Evolutionary conservation across 352 stramenopile species (phyloP).

Genomic region (Phytophthora pinifolia): DNA sequence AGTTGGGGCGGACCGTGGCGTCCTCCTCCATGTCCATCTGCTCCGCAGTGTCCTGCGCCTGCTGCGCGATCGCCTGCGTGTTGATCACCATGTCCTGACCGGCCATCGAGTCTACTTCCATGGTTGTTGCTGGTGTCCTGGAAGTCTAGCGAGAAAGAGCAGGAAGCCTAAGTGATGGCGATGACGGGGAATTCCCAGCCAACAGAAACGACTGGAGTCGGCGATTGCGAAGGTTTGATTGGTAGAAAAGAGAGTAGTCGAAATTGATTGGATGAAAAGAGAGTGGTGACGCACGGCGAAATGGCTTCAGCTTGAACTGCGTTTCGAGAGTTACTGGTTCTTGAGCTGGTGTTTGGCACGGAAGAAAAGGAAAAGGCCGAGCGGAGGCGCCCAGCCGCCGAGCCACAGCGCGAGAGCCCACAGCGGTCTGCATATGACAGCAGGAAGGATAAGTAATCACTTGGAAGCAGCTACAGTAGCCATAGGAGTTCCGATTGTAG

Average conservation of each 20-base stretch:
- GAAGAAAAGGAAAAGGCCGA: constrained; percentile 33
- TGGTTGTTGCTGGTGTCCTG: constrained; percentile 20
- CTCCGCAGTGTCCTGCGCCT: constrained; percentile 49
- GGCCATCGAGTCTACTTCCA: constrained; percentile 74
- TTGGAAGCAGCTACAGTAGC: background rate
- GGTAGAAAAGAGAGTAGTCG: constrained; percentile 19
- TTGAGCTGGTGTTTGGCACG: constrained; percentile 32
- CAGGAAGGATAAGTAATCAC: too few species aligned
- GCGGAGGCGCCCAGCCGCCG: constrained; percentile 31
- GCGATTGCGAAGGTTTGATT: constrained; percentile 25
- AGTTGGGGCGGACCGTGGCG: constrained; percentile 52
- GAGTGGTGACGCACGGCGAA: constrained; percentile 1
- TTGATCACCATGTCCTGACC: constrained; percentile 71
- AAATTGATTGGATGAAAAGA: background rate
- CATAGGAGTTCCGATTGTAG: background rate
- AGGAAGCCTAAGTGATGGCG: constrained; percentile 27
- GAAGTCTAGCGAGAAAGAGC: background rate
- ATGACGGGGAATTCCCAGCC: constrained; percentile 9
- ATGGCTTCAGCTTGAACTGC: background rate
- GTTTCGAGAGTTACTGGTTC: constrained; percentile 27
- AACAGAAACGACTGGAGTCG: constrained; percentile 51
- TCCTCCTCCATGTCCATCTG: constrained; percentile 65
- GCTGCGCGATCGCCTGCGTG: constrained; percentile 39
- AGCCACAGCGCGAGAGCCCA: constrained; percentile 42
- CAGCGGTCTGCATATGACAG: constrained; percentile 35